These are phyloP conservation scores for Salix udensis DNA, from an alignment of 345 rosid species.

Conservation along the genomic window DNA sequence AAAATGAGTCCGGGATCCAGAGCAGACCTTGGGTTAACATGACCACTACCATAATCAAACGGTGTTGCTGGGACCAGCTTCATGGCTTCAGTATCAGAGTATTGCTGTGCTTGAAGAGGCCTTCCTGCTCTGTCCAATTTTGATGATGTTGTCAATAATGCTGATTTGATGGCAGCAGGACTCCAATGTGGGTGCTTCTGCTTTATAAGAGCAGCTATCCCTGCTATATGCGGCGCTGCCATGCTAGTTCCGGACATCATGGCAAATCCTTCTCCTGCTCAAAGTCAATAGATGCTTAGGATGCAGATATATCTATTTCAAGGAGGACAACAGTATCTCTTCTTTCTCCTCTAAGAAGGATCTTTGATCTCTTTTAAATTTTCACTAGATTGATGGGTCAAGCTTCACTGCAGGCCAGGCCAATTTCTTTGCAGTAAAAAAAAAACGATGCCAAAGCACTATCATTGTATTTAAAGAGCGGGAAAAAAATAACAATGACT, in stretches of 20 bases:
- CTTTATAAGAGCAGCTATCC: slow-evolving; percentile 96
- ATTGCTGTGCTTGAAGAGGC: slow-evolving; percentile 89
- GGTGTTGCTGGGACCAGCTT: slow-evolving; percentile 83
- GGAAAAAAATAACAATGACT: too few species aligned
- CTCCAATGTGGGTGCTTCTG: slow-evolving; percentile 97
- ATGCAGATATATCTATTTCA: background rate
- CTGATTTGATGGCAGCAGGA: slow-evolving; percentile 95
- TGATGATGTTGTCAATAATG: slow-evolving; percentile 89
- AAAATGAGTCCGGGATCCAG: slow-evolving; percentile 94
- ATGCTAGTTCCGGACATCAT: slow-evolving; percentile 96
- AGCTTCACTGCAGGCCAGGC: too few species aligned
- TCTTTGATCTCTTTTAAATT: background rate
- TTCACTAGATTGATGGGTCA: background rate
- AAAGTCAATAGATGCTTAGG: slow-evolving; percentile 2
- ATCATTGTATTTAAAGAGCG: too few species aligned
- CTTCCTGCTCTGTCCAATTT: slow-evolving; percentile 80
- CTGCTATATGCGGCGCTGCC: slow-evolving; percentile 99
- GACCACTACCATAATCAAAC: slow-evolving; percentile 96
- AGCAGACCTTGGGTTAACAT: slow-evolving; percentile 92
- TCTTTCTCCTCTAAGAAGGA: background rate
- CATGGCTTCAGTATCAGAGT: slow-evolving; percentile 73
- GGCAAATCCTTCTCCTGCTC: slow-evolving; percentile 95
- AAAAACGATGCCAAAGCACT: too few species aligned
- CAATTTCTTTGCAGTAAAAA: too few species aligned
- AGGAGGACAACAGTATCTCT: background rate